A percentile compares a stretch with the other conserved stretches of the same genome.
Conservation (phyloP, 306 rosid genomes). For the Trifolium subterraneum region DNA sequence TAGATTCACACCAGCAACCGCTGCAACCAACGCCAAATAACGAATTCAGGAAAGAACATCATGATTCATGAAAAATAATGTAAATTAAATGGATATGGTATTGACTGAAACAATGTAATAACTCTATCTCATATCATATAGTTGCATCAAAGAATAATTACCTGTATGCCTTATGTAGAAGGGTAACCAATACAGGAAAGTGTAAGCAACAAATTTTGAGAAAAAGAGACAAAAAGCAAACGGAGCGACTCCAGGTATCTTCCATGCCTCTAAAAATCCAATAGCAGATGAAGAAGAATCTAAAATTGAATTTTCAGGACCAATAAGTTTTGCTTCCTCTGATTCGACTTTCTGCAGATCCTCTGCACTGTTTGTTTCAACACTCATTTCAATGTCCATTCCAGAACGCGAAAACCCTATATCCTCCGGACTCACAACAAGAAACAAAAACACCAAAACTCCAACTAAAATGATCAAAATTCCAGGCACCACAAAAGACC, state of each 20-base stretch:
- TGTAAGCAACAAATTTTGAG: constrained; percentile 95
- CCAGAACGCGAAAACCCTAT: constrained; percentile 64
- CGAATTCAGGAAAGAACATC: constrained; percentile 4
- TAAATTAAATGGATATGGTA: constrained; percentile 1
- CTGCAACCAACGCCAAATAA: constrained; percentile 50
- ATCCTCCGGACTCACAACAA: constrained; percentile 72
- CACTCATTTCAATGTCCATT: constrained; percentile 60
- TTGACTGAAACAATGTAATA: background rate
- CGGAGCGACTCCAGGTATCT: constrained; percentile 83
- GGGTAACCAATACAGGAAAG: constrained; percentile 91
- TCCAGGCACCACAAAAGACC: constrained; percentile 93
- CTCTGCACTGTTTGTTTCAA: constrained; percentile 41
- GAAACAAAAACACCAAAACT: constrained; percentile 73
- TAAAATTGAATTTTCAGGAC: constrained; percentile 33
- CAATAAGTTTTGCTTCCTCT: constrained; percentile 73
- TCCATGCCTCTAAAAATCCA: constrained; percentile 97
- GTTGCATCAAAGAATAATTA: constrained; percentile 25
- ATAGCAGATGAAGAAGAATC: constrained; percentile 70
- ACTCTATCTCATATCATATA: constrained; percentile 34
- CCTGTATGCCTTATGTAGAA: constrained; percentile 85
- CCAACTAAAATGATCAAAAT: constrained; percentile 68
- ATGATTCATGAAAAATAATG: background rate
- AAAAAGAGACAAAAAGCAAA: constrained; percentile 87
- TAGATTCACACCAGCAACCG: constrained; percentile 77
- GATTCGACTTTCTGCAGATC: constrained; percentile 56